A percentile compares a stretch with the other conserved stretches of the same genome.
Evolutionary conservation across 768 basidiomycete genomes (phyloP).

Genomic region (Pseudohyphozyma bogoriensis): DNA sequence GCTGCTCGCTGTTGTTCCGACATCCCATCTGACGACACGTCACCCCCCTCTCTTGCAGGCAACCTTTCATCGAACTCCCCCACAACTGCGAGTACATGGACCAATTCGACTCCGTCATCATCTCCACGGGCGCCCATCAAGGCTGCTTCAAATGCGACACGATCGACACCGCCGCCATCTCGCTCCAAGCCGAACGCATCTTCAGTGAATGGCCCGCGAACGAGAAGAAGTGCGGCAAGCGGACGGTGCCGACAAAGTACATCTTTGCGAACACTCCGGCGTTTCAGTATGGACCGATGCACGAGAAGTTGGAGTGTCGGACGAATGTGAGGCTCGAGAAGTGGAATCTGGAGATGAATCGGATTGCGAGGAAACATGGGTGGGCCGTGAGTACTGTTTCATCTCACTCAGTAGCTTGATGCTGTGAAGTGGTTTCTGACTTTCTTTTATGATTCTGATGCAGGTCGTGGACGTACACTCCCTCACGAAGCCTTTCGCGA

Average conservation of each 20-base stretch:
- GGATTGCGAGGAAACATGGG: not conserved
- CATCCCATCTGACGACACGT: too few relatives aligned
- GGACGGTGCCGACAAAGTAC: not conserved
- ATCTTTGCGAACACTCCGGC: slow-evolving; percentile 14
- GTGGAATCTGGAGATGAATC: not conserved
- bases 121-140: slow-evolving; percentile 13
- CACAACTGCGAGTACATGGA: slow-evolving; percentile 4
- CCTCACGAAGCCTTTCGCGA: too few relatives aligned
- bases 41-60: too few relatives aligned
- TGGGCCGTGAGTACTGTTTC: too few relatives aligned
- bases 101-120: slow-evolving; percentile 10
- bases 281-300: slow-evolving; percentile 4
- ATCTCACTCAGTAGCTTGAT: too few relatives aligned
- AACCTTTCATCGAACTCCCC: too few relatives aligned
- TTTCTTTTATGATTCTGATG: too few relatives aligned
- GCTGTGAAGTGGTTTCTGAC: too few relatives aligned
- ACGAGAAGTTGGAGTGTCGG: slow-evolving; percentile 11
- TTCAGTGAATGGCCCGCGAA: not conserved
- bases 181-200: not conserved
- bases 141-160: slow-evolving; percentile 12
- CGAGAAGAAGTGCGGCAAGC: not conserved
- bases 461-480: too few relatives aligned
- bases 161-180: not conserved
- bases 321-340: slow-evolving; percentile 6
- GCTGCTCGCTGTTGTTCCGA: too few relatives aligned